phyloP scores from a whole-genome alignment of 106 monocot species.

The Apostasia shenzhenica region DNA sequence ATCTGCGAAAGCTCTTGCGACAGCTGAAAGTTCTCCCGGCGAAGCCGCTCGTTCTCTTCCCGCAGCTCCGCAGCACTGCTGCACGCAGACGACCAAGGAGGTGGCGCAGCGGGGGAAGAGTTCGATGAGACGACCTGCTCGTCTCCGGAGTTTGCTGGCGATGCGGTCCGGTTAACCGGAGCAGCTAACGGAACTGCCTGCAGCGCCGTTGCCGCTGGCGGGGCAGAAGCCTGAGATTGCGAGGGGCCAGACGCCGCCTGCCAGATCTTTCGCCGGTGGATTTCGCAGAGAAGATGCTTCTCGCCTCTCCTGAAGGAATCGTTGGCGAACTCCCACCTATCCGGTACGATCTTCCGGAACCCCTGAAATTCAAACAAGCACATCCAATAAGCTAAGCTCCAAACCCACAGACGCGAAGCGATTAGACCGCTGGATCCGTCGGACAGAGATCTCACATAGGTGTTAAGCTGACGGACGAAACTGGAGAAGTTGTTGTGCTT shows the following conservation, averaged over 20 bases:
- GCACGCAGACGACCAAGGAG: not conserved
- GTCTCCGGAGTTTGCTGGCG: slow-evolving; percentile 19
- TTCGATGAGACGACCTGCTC: slow-evolving; percentile 19
- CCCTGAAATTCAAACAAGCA: slow-evolving; percentile 19
- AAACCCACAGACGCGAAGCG: not conserved
- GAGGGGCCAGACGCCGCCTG: not conserved
- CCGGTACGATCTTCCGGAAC: slow-evolving; percentile 39
- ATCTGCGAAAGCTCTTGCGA: slow-evolving; percentile 52
- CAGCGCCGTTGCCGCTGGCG: not conserved
- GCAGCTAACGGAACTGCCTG: slow-evolving; percentile 7
- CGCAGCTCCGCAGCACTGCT: slow-evolving; percentile 27
- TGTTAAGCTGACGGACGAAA: slow-evolving; percentile 44
- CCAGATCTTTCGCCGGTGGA: slow-evolving; percentile 36
- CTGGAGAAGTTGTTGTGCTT: slow-evolving; percentile 54
- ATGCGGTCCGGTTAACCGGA: not conserved
- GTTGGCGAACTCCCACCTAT: slow-evolving; percentile 57
- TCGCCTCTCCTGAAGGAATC: slow-evolving; percentile 50
- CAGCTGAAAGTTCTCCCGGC: slow-evolving; percentile 51
- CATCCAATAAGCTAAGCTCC: not conserved
- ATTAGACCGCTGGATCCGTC: not conserved
- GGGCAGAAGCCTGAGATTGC: not conserved
- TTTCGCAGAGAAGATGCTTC: slow-evolving; percentile 33
- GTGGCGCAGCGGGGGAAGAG: not conserved
- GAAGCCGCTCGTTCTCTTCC: slow-evolving; percentile 62
- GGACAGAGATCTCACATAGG: not conserved